A percentile compares a stretch with the other conserved stretches of the same genome.
These are phyloP conservation scores for Lentinus brumalis DNA, from an alignment of 768 basidiomycete species.

Conservation along the genomic window DNA sequence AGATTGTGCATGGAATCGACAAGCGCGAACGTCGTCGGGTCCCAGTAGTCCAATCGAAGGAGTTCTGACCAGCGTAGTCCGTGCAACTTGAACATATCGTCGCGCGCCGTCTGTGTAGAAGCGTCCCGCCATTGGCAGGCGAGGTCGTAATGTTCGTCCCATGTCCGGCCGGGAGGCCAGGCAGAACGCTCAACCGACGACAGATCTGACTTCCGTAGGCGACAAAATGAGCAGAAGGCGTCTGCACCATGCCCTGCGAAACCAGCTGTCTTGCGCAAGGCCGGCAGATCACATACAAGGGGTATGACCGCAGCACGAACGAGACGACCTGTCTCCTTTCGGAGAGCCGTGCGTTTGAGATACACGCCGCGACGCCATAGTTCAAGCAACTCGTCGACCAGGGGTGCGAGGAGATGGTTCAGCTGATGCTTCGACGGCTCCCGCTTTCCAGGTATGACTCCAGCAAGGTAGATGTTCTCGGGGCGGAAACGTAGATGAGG, in stretches of 20 bases:
- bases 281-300: constrained; percentile 40
- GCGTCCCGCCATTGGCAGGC: constrained; percentile 26
- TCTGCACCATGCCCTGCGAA: constrained; percentile 24
- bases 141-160: constrained; percentile 23
- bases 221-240: constrained; percentile 34
- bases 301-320: constrained; percentile 33
- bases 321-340: constrained; percentile 29
- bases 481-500: constrained; percentile 20
- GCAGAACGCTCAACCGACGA: constrained; percentile 26
- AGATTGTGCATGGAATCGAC: constrained; percentile 47
- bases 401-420: constrained; percentile 40
- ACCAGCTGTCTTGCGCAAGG: constrained; percentile 34
- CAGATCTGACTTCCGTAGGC: constrained; percentile 28
- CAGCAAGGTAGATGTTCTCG: constrained; percentile 44
- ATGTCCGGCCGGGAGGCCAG: constrained; percentile 28
- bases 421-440: constrained; percentile 36
- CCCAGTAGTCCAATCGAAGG: constrained; percentile 42
- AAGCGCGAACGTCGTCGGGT: constrained; percentile 32
- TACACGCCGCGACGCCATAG: constrained; percentile 38
- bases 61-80: constrained; percentile 34
- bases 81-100: constrained; percentile 15
- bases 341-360: constrained; percentile 25
- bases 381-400: constrained; percentile 39
- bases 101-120: background rate
- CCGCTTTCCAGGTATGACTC: constrained; percentile 43